These are phyloP conservation scores for Neurospora africana DNA, from an alignment of 495 filamentous ascomycete species.

Conservation along the genomic window DNA sequence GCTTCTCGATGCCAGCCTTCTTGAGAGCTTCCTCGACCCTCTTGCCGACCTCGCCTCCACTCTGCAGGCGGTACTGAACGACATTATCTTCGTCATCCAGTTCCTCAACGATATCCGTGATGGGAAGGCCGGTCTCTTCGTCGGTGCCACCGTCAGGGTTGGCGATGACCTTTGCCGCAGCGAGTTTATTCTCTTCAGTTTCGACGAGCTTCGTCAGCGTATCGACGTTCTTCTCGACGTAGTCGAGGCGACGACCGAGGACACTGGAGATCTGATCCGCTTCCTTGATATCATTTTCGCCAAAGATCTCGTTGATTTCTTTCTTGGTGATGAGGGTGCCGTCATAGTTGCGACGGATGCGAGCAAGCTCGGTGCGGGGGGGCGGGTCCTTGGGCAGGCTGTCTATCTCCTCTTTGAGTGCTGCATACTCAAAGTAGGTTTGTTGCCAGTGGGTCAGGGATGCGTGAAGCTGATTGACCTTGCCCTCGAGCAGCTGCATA, in stretches of 20 bases:
- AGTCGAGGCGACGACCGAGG: slow-evolving; percentile 70
- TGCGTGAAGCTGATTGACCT: slow-evolving; percentile 60
- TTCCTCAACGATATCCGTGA: slow-evolving; percentile 84
- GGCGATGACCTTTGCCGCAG: slow-evolving; percentile 35
- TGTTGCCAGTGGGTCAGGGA: slow-evolving; percentile 79
- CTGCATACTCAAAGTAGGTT: slow-evolving; percentile 86
- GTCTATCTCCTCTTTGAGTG: slow-evolving; percentile 70
- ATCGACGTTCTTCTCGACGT: slow-evolving; percentile 70
- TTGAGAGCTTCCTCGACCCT: slow-evolving; percentile 56
- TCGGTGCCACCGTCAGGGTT: slow-evolving; percentile 44
- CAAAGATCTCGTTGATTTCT: slow-evolving; percentile 56
- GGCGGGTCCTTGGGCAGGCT: slow-evolving; percentile 30
- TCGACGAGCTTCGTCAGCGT: slow-evolving; percentile 60
- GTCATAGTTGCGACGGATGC: slow-evolving; percentile 31
- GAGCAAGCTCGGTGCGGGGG: slow-evolving; percentile 40
- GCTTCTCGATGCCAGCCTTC: slow-evolving; percentile 47
- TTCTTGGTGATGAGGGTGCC: slow-evolving; percentile 35
- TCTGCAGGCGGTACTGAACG: slow-evolving; percentile 50
- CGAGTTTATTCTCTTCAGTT: slow-evolving; percentile 55
- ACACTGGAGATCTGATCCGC: slow-evolving; percentile 55
- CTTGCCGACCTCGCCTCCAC: slow-evolving; percentile 48
- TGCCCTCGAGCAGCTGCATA: slow-evolving; percentile 62
- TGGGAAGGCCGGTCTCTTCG: slow-evolving; percentile 50
- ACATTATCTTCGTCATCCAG: slow-evolving; percentile 88
- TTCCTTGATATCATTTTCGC: slow-evolving; percentile 38